phyloP scores from a whole-genome alignment of 805 yeast genomes.

The Nakazawaea anatomiae region DNA sequence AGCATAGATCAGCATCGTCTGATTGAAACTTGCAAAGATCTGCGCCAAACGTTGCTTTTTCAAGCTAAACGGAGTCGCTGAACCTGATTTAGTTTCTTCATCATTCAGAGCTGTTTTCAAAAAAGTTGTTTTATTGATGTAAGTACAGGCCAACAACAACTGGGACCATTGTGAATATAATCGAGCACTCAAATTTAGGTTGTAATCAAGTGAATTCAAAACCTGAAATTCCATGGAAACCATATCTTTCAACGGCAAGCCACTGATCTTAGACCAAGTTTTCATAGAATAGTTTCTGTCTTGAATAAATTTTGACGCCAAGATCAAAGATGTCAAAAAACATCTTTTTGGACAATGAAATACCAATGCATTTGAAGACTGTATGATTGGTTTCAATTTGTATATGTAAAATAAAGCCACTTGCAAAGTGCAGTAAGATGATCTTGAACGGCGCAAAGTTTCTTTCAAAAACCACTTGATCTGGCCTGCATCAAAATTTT shows the following conservation, averaged over 20 bases:
- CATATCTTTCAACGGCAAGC: conserved; percentile 47
- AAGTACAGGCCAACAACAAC: conserved; percentile 7
- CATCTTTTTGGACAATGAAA: conserved; percentile 55
- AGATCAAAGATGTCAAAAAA: conserved; percentile 60
- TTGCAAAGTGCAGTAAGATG: conserved; percentile 58
- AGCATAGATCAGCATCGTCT: neutral
- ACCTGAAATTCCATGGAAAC: conserved; percentile 43
- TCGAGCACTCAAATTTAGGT: conserved; percentile 37
- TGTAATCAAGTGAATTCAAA: conserved; percentile 49
- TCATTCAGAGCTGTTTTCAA: neutral
- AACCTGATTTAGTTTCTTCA: neutral
- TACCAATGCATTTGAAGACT: conserved; percentile 1
- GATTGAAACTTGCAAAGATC: conserved; percentile 2
- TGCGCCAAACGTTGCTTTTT: conserved; percentile 8
- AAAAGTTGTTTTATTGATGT: neutral
- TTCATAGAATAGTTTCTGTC: conserved; percentile 65
- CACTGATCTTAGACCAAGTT: conserved; percentile 74
- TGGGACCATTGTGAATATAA: conserved; percentile 8
- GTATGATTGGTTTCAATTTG: conserved; percentile 29
- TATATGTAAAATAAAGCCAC: conserved; percentile 62
- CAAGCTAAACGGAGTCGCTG: neutral
- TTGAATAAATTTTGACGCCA: conserved; percentile 68
- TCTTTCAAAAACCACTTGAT: conserved; percentile 34
- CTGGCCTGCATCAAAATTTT: neutral
- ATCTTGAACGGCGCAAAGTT: conserved; percentile 36